These are phyloP conservation scores for Yarrowia osloensis DNA, from an alignment of 805 yeast species.

Conservation along the genomic window DNA sequence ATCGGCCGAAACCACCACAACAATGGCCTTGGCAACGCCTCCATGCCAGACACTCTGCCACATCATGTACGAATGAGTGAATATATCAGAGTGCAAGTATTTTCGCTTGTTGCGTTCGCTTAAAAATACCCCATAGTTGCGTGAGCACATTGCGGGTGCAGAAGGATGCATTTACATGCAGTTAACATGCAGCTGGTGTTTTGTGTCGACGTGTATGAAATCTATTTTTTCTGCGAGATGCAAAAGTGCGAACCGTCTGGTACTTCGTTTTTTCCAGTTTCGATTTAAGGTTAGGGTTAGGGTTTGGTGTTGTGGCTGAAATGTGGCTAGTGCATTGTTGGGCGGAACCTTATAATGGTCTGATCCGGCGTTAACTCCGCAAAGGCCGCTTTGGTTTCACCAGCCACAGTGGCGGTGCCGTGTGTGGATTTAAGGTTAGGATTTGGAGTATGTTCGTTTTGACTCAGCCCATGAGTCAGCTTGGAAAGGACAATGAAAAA, in stretches of 20 bases:
- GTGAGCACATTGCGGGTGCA: background rate
- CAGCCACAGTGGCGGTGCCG: constrained; percentile 20
- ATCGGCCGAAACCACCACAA: too few relatives aligned
- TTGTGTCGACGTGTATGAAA: background rate
- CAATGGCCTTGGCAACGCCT: background rate
- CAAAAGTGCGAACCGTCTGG: background rate
- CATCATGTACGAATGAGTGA: background rate
- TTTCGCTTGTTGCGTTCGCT: constrained; percentile 2
- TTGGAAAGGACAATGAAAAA: too few relatives aligned
- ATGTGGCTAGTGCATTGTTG: constrained; percentile 13
- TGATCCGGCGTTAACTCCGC: background rate
- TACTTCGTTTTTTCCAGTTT: background rate
- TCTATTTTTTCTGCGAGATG: background rate
- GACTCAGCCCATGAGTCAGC: constrained; percentile 21
- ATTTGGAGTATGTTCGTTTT: background rate
- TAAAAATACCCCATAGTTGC: constrained; percentile 9
- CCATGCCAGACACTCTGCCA: background rate
- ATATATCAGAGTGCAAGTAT: background rate
- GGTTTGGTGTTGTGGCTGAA: background rate
- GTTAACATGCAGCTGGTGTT: background rate
- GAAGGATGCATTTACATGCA: background rate
- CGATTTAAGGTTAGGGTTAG: background rate
- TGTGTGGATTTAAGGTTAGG: background rate
- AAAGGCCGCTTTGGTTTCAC: background rate
- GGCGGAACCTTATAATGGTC: background rate